Evolutionary conservation across 2,329 filamentous ascomycete species (phyloP).

Genomic region (Fusarium sp.): DNA sequence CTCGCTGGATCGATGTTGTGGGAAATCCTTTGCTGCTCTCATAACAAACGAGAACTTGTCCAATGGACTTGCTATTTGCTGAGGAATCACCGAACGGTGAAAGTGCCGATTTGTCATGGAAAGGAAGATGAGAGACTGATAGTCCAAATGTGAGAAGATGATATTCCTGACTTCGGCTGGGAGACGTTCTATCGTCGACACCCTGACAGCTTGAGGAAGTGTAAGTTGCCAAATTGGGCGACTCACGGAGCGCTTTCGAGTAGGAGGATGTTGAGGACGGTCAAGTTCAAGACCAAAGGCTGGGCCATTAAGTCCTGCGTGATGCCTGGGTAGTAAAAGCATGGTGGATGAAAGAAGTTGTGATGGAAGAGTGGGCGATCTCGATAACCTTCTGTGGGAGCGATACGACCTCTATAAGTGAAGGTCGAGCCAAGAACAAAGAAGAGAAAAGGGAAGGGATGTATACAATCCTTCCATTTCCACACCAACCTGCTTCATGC

Average conservation of each 20-base stretch:
- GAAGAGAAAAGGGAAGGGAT: not conserved
- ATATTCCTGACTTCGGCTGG: slow-evolving; percentile 51
- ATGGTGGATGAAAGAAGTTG: slow-evolving; percentile 35
- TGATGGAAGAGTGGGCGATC: slow-evolving; percentile 28
- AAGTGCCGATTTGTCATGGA: slow-evolving; percentile 54
- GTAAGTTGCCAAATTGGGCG: slow-evolving; percentile 23
- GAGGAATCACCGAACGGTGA: slow-evolving; percentile 51
- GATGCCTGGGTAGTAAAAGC: slow-evolving; percentile 47
- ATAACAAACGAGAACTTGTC: slow-evolving; percentile 58
- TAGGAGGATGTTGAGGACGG: slow-evolving; percentile 22
- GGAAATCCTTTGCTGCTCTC: slow-evolving; percentile 56
- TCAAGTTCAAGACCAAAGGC: slow-evolving; percentile 29
- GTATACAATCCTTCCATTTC: slow-evolving; percentile 5
- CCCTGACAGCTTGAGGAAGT: slow-evolving; percentile 28
- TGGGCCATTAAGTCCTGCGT: slow-evolving; percentile 23
- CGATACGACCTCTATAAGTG: slow-evolving; percentile 43
- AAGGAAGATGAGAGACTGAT: slow-evolving; percentile 56
- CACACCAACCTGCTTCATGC: slow-evolving; percentile 17
- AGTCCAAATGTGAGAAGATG: slow-evolving; percentile 54
- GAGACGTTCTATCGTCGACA: slow-evolving; percentile 50
- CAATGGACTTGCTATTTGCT: slow-evolving; percentile 49
- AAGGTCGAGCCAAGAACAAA: slow-evolving; percentile 11
- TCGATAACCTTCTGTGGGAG: slow-evolving; percentile 44
- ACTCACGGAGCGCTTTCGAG: slow-evolving; percentile 16
- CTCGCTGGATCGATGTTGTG: slow-evolving; percentile 55